phyloP scores from a whole-genome alignment of 306 rosid genomes.

The Purshia tridentata region DNA sequence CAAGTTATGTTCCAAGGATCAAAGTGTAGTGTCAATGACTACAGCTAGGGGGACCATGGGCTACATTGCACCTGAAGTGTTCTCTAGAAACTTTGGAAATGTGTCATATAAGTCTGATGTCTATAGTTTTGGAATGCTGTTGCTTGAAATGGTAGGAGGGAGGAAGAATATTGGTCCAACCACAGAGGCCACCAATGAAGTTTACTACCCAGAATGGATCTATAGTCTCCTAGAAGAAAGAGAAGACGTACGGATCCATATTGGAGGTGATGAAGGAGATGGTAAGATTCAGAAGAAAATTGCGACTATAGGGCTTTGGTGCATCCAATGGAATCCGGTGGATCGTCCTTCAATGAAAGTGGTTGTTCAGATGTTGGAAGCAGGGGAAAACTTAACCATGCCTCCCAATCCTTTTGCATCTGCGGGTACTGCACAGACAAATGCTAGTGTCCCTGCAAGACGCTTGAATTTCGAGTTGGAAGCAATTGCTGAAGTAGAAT shows the following conservation, averaged over 20 bases:
- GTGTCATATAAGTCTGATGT: no score
- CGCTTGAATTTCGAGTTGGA: not conserved
- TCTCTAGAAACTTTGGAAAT: no score
- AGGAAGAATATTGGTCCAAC: no score
- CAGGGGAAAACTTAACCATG: not conserved
- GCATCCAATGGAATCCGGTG: conserved; percentile 10
- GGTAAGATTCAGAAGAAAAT: not conserved
- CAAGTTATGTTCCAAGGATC: no score
- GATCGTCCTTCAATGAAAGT: conserved; percentile 2
- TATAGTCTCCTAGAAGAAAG: not conserved
- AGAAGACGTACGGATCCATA: not conserved
- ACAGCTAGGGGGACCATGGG: no score
- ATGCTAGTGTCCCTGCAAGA: not conserved
- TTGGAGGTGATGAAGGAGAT: not conserved
- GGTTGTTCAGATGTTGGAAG: conserved; percentile 3
- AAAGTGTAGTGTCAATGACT: no score
- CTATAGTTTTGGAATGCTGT: no score
- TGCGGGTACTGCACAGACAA: not conserved
- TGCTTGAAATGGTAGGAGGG: no score
- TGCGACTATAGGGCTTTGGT: not conserved
- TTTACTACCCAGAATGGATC: conserved; percentile 17
- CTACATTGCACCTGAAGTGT: no score
- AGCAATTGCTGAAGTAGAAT: not conserved
- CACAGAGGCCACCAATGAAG: no score
- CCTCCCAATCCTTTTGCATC: conserved; percentile 15